phyloP scores from a whole-genome alignment of 2,329 filamentous ascomycete species.

The Phialemonium atrogriseum region DNA sequence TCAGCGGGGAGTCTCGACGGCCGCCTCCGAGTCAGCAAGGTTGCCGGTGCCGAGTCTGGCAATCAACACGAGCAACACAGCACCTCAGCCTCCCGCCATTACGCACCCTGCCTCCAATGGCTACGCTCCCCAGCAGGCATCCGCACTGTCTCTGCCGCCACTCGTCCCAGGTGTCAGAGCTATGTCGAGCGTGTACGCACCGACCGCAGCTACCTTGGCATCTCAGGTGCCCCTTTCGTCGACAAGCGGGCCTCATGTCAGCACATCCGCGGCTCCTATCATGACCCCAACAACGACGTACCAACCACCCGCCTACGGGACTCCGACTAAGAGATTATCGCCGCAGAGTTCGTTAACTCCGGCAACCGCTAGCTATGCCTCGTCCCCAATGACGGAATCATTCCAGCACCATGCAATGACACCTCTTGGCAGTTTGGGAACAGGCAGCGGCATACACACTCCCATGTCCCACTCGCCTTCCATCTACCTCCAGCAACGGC shows the following conservation, averaged over 20 bases:
- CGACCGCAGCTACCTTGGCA: constrained; percentile 33
- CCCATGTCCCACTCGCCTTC: constrained; percentile 77
- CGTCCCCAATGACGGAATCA: constrained; percentile 61
- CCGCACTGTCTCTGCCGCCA: constrained; percentile 51
- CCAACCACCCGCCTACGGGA: constrained; percentile 32
- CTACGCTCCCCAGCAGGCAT: constrained; percentile 33
- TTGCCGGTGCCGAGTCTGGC: constrained; percentile 66
- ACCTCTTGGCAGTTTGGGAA: constrained; percentile 11
- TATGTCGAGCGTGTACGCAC: constrained; percentile 70
- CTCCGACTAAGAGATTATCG: constrained; percentile 45
- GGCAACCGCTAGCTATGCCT: constrained; percentile 43
- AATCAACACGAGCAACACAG: constrained; percentile 40
- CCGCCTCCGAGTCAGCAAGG: constrained; percentile 29
- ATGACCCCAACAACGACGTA: constrained; percentile 25
- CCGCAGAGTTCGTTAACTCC: constrained; percentile 33
- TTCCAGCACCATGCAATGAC: constrained; percentile 39
- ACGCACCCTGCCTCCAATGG: constrained; percentile 25
- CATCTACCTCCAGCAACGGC: constrained; percentile 76
- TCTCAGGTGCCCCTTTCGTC: constrained; percentile 24
- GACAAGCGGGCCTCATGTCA: constrained; percentile 23
- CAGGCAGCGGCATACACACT: constrained; percentile 37
- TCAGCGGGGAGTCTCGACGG: constrained; percentile 9
- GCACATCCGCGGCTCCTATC: constrained; percentile 19
- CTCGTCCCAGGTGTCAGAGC: constrained; percentile 55
- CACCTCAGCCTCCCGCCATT: constrained; percentile 9